A percentile compares a stretch with the other conserved stretches of the same genome.
phyloP scores from a whole-genome alignment of 108 stramenopile genomes.

The Epithemia pelagica region DNA sequence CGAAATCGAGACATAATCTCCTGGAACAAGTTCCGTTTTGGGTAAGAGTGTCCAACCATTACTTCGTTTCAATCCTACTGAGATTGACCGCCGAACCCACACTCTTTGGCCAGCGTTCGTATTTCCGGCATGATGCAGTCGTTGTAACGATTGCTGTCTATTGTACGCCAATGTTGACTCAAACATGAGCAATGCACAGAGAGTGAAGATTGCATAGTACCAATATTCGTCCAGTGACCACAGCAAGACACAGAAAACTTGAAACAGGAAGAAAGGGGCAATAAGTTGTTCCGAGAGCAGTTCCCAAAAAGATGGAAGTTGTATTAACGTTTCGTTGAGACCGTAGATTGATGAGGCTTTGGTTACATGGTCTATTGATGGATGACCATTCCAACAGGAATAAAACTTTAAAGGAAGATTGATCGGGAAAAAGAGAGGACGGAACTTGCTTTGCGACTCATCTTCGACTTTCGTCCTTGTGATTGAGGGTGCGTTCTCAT shows the following conservation, averaged over 20 bases:
- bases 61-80: slow-evolving; percentile 5
- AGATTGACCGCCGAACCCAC: slow-evolving; percentile 41
- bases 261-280: slow-evolving; percentile 96
- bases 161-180: slow-evolving; percentile 88
- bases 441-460: slow-evolving; percentile 29
- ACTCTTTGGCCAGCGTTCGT: slow-evolving; percentile 9
- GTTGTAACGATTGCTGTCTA: slow-evolving; percentile 67
- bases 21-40: slow-evolving; percentile 75
- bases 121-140: slow-evolving; percentile 52
- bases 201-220: slow-evolving; percentile 95
- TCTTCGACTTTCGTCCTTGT: neutral
- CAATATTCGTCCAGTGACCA: slow-evolving; percentile 99
- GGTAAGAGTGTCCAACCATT: slow-evolving; percentile 56
- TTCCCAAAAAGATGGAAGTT: slow-evolving; percentile 81
- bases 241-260: slow-evolving; percentile 92
- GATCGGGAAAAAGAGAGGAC: slow-evolving; percentile 51
- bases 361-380: slow-evolving; percentile 9
- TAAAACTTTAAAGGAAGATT: slow-evolving; percentile 63
- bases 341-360: slow-evolving; percentile 59
- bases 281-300: slow-evolving; percentile 84
- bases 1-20: slow-evolving; percentile 76
- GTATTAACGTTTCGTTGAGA: slow-evolving; percentile 74
- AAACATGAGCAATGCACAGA: slow-evolving; percentile 85
- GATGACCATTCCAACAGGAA: slow-evolving; percentile 51
- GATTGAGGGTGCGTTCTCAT: neutral